phyloP scores from a whole-genome alignment of 2,329 filamentous ascomycete genomes.

The Fusarium xyrophilum region DNA sequence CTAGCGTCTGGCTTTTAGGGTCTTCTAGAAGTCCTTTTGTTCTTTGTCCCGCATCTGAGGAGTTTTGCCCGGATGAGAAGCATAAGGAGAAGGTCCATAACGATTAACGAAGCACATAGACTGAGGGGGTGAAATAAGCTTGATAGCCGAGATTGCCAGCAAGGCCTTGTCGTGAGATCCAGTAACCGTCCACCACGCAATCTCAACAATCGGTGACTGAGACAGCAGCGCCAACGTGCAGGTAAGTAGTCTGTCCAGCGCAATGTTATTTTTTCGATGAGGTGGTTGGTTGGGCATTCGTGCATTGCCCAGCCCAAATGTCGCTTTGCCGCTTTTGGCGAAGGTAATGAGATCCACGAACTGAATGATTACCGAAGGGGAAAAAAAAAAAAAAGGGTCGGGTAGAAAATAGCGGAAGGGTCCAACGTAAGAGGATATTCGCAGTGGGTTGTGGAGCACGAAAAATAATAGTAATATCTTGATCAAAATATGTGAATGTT shows the following conservation, averaged over 20 bases:
- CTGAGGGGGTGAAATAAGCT: not conserved
- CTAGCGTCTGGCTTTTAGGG: constrained; percentile 26
- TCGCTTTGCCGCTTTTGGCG: constrained; percentile 20
- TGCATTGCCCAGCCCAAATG: constrained; percentile 27
- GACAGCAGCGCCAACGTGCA: constrained; percentile 5
- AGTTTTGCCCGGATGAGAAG: constrained; percentile 24
- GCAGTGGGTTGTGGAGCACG: not conserved
- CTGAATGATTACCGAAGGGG: not conserved
- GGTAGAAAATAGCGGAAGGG: constrained; percentile 1
- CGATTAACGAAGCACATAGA: not conserved
- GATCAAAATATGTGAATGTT: constrained; percentile 28
- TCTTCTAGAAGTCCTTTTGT: constrained; percentile 33
- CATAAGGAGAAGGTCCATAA: constrained; percentile 23
- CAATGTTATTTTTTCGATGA: constrained; percentile 8
- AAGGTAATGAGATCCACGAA: constrained; percentile 6
- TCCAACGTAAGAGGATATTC: not conserved
- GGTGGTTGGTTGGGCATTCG: constrained; percentile 37
- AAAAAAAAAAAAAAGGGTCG: not conserved
- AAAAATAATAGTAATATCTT: constrained; percentile 4
- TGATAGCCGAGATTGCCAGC: constrained; percentile 11
- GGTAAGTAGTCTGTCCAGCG: not conserved
- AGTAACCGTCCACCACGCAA: constrained; percentile 16
- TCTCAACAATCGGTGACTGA: constrained; percentile 9
- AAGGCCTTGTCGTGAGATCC: not conserved
- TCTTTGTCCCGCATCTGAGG: constrained; percentile 12